Evolutionary conservation across 768 basidiomycete species (phyloP).

Genomic region (Amanita muscaria): DNA sequence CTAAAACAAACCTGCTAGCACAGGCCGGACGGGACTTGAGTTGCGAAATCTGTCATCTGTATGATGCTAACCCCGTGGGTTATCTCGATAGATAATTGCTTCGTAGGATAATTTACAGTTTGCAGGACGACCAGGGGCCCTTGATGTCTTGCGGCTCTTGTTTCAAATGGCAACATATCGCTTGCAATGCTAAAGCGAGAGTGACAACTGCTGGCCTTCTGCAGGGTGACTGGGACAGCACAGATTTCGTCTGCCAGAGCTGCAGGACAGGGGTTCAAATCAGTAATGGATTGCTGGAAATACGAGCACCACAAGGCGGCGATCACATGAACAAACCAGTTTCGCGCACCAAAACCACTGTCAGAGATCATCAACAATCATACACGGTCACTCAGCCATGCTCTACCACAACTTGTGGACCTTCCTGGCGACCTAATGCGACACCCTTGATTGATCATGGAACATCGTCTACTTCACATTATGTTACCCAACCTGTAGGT

Average conservation of each 20-base stretch:
- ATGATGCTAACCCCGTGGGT: slow-evolving; percentile 66
- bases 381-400: too few relatives aligned
- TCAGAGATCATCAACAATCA: too few relatives aligned
- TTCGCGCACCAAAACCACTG: too few relatives aligned
- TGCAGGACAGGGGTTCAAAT: slow-evolving; percentile 30
- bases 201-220: slow-evolving; percentile 45
- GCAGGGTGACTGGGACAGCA: slow-evolving; percentile 76
- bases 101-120: slow-evolving; percentile 8
- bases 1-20: slow-evolving; percentile 29
- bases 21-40: slow-evolving; percentile 77
- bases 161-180: slow-evolving; percentile 83
- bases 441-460: too few relatives aligned
- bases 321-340: too few relatives aligned
- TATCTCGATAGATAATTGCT: not conserved
- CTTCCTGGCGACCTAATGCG: too few relatives aligned
- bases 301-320: not conserved
- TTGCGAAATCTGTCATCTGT: slow-evolving; percentile 76
- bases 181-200: slow-evolving; percentile 74
- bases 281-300: slow-evolving; percentile 4
- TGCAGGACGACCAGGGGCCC: slow-evolving; percentile 69
- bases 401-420: too few relatives aligned
- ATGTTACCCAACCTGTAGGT: too few relatives aligned
- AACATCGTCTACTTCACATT: too few relatives aligned
- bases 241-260: slow-evolving; percentile 67
- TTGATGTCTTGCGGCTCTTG: slow-evolving; percentile 80